Conservation (phyloP, 164 flowering plant species). For the Buxus sempervirens region DNA sequence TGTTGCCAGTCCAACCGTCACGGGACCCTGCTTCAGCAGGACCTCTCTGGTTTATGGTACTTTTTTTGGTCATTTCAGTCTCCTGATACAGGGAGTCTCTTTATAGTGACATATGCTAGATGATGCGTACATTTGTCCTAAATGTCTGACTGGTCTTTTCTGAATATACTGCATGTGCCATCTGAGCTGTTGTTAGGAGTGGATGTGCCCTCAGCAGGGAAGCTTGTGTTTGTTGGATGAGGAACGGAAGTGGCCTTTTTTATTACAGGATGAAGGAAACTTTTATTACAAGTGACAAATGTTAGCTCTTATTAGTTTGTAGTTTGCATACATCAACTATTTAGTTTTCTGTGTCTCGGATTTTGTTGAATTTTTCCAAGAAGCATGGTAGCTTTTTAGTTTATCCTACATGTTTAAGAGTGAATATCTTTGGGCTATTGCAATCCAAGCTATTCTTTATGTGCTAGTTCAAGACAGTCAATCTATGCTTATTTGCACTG, state of each 20-base stretch:
- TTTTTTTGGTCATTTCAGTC: no score
- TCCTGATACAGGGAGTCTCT: no score
- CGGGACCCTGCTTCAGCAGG: no score
- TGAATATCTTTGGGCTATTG: neutral
- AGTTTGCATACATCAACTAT: neutral
- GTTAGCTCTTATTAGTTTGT: neutral
- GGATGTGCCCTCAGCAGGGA: no score
- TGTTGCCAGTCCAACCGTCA: no score
- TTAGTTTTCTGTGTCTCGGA: neutral
- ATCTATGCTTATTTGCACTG: neutral
- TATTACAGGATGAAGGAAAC: no score
- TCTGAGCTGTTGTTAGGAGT: no score
- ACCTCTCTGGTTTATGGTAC: no score
- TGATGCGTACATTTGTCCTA: neutral
- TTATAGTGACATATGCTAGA: neutral
- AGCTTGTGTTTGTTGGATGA: no score
- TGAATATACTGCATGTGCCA: no score
- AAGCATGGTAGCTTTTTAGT: neutral
- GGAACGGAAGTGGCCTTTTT: no score
- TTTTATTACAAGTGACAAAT: neutral
- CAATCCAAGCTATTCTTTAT: neutral
- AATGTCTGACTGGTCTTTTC: no score
- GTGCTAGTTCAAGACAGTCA: neutral
- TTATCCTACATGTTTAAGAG: neutral
- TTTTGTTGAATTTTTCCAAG: neutral